Conservation (phyloP, 257 asterid genomes). For the Linaria vulgaris region DNA sequence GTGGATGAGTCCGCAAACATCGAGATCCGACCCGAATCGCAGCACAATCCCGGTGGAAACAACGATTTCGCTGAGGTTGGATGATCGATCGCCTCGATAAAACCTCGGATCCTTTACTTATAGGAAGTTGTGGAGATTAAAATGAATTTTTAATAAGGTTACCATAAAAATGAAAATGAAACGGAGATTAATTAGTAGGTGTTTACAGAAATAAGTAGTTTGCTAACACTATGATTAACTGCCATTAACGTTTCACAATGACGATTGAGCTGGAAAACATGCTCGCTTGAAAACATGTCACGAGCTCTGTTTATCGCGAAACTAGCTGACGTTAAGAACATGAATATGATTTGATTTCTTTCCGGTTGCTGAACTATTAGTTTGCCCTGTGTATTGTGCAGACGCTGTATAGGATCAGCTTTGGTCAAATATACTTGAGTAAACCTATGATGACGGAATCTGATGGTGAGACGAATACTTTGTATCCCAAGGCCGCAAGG, state of each 20-base stretch:
- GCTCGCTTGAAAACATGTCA: too few relatives aligned
- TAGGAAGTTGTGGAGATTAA: too few relatives aligned
- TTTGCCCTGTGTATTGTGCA: conserved; percentile 28
- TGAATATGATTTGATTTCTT: neutral
- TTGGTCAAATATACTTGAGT: conserved; percentile 94
- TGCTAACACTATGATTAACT: too few relatives aligned
- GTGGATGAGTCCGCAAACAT: conserved; percentile 54
- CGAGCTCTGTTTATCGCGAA: neutral
- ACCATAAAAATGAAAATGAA: too few relatives aligned
- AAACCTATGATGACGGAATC: conserved; percentile 99
- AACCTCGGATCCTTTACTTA: neutral
- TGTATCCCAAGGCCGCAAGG: conserved; percentile 99
- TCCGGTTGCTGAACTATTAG: neutral
- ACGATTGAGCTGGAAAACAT: too few relatives aligned
- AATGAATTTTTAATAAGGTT: too few relatives aligned
- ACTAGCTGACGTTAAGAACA: neutral
- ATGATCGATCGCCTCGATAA: too few relatives aligned
- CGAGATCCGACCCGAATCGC: conserved; percentile 55
- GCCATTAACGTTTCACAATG: too few relatives aligned
- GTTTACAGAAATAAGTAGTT: too few relatives aligned
- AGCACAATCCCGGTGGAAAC: conserved; percentile 46
- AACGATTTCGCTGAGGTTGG: conserved; percentile 47
- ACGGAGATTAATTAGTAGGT: too few relatives aligned
- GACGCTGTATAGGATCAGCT: conserved; percentile 83
- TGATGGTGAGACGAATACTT: conserved; percentile 96